Conservation (phyloP, 805 yeast genomes). For the Grigorovia jiainica region DNA sequence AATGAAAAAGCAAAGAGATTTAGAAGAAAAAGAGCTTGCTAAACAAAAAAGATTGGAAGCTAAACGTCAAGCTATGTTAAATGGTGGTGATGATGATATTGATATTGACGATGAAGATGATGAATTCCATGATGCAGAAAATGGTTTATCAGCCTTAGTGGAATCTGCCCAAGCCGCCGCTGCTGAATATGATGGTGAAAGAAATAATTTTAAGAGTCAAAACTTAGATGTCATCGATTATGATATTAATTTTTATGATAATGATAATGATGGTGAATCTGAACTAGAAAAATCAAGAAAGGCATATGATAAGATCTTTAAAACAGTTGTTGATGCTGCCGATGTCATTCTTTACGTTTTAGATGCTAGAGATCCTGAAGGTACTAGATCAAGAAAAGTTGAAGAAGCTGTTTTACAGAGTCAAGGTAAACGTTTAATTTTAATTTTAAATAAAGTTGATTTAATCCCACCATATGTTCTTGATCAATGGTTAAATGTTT, state of each 20-base stretch:
- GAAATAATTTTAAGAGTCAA: constrained; percentile 34
- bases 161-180: constrained; percentile 91
- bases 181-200: constrained; percentile 47
- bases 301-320: constrained; percentile 90
- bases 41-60: constrained; percentile 41
- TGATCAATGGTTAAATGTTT: constrained; percentile 72
- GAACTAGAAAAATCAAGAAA: constrained; percentile 70
- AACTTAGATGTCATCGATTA: constrained; percentile 42
- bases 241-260: constrained; percentile 36
- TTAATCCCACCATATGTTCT: constrained; percentile 79
- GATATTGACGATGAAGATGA: constrained; percentile 32
- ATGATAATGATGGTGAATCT: constrained; percentile 34
- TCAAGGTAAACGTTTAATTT: constrained; percentile 70
- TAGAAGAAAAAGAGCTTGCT: constrained; percentile 43
- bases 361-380: constrained; percentile 96
- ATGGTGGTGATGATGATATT: constrained; percentile 30
- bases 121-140: constrained; percentile 33
- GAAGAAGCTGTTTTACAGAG: constrained; percentile 80
- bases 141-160: constrained; percentile 71
- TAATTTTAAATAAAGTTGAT: constrained; percentile 86
- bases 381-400: constrained; percentile 83
- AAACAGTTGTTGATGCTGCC: constrained; percentile 82
- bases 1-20: constrained; percentile 44
- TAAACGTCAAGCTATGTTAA: constrained; percentile 29
- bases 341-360: constrained; percentile 89